Percentiles rank a stretch among this genome's conserved stretches.
These are phyloP conservation scores for Fusarium xylarioides DNA, from an alignment of 2,329 filamentous ascomycete genomes.

Conservation along the genomic window DNA sequence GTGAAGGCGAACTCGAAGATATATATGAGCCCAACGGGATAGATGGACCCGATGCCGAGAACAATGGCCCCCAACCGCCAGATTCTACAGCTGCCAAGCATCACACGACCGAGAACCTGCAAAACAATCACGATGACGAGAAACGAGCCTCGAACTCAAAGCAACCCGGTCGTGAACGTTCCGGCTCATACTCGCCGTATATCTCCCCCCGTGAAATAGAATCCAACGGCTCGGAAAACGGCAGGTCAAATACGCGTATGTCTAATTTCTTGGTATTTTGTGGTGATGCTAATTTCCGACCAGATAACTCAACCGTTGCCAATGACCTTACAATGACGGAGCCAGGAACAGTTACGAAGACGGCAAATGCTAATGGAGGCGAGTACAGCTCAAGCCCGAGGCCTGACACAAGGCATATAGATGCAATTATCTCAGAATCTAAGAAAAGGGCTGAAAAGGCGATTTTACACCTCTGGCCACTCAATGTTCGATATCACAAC, in stretches of 20 bases:
- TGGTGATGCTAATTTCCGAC: slow-evolving; percentile 4
- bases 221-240: slow-evolving; percentile 16
- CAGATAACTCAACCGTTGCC: slow-evolving; percentile 17
- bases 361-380: not conserved
- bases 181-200: slow-evolving; percentile 62
- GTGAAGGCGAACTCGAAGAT: slow-evolving; percentile 72
- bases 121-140: not conserved
- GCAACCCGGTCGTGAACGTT: slow-evolving; percentile 52
- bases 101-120: not conserved
- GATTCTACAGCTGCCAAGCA: not conserved
- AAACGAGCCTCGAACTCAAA: slow-evolving; percentile 3
- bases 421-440: slow-evolving; percentile 48
- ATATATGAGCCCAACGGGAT: slow-evolving; percentile 57
- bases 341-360: not conserved
- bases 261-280: not conserved
- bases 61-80: not conserved
- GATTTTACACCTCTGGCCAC: slow-evolving; percentile 68
- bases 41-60: not conserved
- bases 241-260: slow-evolving; percentile 17
- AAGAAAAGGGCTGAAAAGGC: slow-evolving; percentile 72
- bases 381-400: not conserved
- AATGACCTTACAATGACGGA: not conserved
- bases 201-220: slow-evolving; percentile 60
- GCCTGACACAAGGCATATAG: not conserved
- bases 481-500: slow-evolving; percentile 78